phyloP scores from a whole-genome alignment of 306 rosid species.

The Urtica urens region DNA sequence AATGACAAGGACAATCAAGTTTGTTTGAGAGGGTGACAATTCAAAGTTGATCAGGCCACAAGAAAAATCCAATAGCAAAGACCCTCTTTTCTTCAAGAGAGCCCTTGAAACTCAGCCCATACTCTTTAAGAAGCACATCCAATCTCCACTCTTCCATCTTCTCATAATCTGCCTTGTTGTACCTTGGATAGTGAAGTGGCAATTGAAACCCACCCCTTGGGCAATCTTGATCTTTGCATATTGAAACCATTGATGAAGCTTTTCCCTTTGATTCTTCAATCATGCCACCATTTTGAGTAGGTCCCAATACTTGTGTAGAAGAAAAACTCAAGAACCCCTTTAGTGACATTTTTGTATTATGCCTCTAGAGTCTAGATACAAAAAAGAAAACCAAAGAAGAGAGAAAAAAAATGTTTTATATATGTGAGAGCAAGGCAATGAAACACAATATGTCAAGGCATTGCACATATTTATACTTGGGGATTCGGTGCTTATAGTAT shows the following conservation, averaged over 20 bases:
- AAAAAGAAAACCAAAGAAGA: background rate
- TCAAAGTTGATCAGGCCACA: conserved; percentile 20
- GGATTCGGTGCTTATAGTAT: no score
- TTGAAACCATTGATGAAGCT: background rate
- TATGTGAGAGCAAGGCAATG: no score
- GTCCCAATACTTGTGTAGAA: background rate
- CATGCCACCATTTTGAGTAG: background rate
- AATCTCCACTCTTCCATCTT: conserved; percentile 16
- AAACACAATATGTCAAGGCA: no score
- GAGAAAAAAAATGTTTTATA: background rate
- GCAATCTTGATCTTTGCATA: conserved; percentile 9
- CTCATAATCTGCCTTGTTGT: conserved; percentile 16
- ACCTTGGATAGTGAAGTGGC: conserved; percentile 30
- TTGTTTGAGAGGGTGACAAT: background rate
- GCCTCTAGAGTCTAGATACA: background rate
- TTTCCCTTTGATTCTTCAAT: background rate
- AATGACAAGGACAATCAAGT: background rate
- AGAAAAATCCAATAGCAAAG: conserved; percentile 17
- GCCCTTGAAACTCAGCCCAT: conserved; percentile 18
- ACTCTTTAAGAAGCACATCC: conserved; percentile 21
- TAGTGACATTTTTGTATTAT: background rate
- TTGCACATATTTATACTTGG: no score
- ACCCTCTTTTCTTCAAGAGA: conserved; percentile 17
- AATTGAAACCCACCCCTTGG: conserved; percentile 20
- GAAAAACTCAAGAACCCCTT: background rate